Evolutionary conservation across 2,329 filamentous ascomycete species (phyloP), one percentile per base, ranked within the genome.

Genomic region (Colletotrichum agaves): DNA sequence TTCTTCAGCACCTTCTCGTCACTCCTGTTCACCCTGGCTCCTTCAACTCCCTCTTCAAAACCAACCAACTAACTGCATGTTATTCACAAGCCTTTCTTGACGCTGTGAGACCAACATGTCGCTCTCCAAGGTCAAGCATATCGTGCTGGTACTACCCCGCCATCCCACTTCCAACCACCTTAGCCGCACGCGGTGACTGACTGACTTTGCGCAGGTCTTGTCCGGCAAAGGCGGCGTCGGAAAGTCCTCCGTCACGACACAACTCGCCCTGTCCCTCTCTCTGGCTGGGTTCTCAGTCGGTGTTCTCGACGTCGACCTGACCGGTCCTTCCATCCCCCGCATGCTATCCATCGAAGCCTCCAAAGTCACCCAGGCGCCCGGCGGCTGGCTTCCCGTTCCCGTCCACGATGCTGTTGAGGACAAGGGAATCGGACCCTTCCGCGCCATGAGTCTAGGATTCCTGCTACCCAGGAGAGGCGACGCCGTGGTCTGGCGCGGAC

Each of bases 151-250:
- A 81, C 37, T 83, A 78, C 59, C 52, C 61, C 62, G 37, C 66
- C 37, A 50, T 63, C 33, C 41, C 47, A 55, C 55, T 35, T 53
- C 12, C 37, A n/a, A n/a, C 27, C 43, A 33, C 21, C 4, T 17
- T 31, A 33, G 13, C n/a, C 10, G 19, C 33, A 27, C 5, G 27
- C 27, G 27, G 8, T 11, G 8, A 67, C 53, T 63, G 59, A 53
- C 47, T 49, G 33, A 23, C 19, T 33, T 12, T 7, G 39, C 12
- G n/a, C 15, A 89, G 87, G 87, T 95, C 70, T 91, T 99, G 53
- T 98, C 96, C 12, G 96, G 96, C 74, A 99, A 99, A 86, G 96
- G 96, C 75, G 96, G 96, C 73, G 96, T 99, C 19, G 96, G 96
- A 66, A 99, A 99, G 84, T 98, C 95, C 47, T 97, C 94, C 59